Evolutionary conservation across 441 rosid species (phyloP).

Genomic region (Gossypium laxum): DNA sequence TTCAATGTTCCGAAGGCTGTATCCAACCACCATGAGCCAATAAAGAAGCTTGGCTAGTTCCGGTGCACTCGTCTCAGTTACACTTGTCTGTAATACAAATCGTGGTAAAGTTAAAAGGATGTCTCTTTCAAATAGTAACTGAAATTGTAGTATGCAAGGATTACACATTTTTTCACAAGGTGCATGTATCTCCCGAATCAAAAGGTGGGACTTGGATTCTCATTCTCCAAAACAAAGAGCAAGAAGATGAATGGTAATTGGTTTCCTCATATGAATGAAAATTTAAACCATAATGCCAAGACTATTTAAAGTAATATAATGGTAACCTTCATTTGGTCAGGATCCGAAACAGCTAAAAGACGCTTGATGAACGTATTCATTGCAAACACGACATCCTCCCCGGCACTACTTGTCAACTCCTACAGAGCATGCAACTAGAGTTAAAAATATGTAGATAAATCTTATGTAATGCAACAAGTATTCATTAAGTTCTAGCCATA

Average conservation of each 20-base stretch:
- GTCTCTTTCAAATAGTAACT: neutral
- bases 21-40: conserved; percentile 96
- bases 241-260: neutral
- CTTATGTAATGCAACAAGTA: neutral
- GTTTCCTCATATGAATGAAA: neutral
- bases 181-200: neutral
- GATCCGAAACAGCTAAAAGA: conserved; percentile 77
- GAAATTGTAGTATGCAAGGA: neutral
- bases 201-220: neutral
- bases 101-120: conserved; percentile 9
- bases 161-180: neutral
- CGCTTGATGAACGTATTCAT: conserved; percentile 89
- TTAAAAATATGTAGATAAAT: neutral
- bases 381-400: conserved; percentile 87
- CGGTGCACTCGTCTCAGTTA: conserved; percentile 66
- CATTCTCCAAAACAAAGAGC: neutral
- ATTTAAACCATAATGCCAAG: neutral
- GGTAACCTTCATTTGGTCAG: conserved; percentile 75
- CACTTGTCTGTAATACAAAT: conserved; percentile 39
- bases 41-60: conserved; percentile 80
- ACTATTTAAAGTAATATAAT: neutral
- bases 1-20: conserved; percentile 85
- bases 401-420: conserved; percentile 87
- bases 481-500: neutral
- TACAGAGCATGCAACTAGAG: conserved; percentile 21